Percentiles rank a stretch among this genome's conserved stretches.
Evolutionary conservation across 2,329 filamentous ascomycete genomes (phyloP).

Genomic region (Aspergillus sp.): DNA sequence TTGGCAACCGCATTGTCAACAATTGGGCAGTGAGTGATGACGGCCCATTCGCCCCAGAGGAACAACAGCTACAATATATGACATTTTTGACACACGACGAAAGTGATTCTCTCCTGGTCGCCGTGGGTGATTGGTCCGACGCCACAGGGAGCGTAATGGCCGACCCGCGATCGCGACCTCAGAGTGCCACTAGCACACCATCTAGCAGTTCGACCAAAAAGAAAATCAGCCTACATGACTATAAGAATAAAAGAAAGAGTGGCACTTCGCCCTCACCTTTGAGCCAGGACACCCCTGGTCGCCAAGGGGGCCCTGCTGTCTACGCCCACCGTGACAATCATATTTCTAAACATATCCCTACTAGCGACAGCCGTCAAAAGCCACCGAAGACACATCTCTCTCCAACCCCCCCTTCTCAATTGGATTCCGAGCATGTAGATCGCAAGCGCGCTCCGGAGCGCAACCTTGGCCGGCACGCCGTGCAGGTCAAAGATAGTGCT

Average conservation of each 20-base stretch:
- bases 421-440: slow-evolving; percentile 17
- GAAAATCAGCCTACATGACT: slow-evolving; percentile 62
- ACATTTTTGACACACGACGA: slow-evolving; percentile 61
- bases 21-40: slow-evolving; percentile 50
- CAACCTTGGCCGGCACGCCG: slow-evolving; percentile 17
- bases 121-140: slow-evolving; percentile 56
- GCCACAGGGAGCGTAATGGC: slow-evolving; percentile 47
- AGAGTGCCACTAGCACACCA: slow-evolving; percentile 43
- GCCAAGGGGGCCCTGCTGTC: slow-evolving; percentile 17
- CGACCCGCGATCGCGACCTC: slow-evolving; percentile 39
- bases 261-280: slow-evolving; percentile 28
- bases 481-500: slow-evolving; percentile 24
- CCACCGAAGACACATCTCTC: slow-evolving; percentile 10
- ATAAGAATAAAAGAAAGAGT: slow-evolving; percentile 56
- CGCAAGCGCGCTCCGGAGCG: slow-evolving; percentile 31
- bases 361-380: slow-evolving; percentile 18
- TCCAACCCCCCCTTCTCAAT: slow-evolving; percentile 15
- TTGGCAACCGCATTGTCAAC: slow-evolving; percentile 43
- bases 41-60: slow-evolving; percentile 55
- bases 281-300: slow-evolving; percentile 20
- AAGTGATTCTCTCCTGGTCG: slow-evolving; percentile 52
- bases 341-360: slow-evolving; percentile 18
- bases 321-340: slow-evolving; percentile 21
- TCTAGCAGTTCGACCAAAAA: slow-evolving; percentile 51
- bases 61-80: slow-evolving; percentile 62